Conservation (phyloP, 2,329 filamentous ascomycete genomes). For the Alternaria postmessia region DNA sequence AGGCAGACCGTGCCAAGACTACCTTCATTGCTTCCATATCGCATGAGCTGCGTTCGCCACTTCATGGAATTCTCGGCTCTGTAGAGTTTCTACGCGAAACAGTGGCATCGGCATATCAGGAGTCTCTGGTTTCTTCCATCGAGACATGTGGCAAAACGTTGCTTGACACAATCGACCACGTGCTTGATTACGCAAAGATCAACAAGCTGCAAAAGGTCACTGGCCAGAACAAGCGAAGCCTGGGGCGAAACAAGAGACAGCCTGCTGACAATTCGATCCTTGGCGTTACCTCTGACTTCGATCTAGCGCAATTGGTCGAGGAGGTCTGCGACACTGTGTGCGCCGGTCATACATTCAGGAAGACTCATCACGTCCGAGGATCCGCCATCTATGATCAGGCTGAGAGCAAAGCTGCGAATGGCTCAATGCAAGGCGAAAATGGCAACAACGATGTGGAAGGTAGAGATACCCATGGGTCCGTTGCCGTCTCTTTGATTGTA, state of each 20-base stretch:
- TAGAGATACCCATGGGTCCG: slow-evolving; percentile 30
- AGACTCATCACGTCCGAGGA: slow-evolving; percentile 32
- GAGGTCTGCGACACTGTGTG: slow-evolving; percentile 65
- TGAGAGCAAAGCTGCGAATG: slow-evolving; percentile 18
- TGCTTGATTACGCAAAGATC: slow-evolving; percentile 50
- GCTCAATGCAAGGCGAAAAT: slow-evolving; percentile 20
- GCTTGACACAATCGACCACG: slow-evolving; percentile 52
- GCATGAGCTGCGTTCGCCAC: slow-evolving; percentile 63
- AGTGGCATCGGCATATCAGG: slow-evolving; percentile 46
- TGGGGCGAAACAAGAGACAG: slow-evolving; percentile 32
- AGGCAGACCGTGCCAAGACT: slow-evolving; percentile 48
- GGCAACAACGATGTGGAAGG: slow-evolving; percentile 17
- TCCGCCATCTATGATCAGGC: slow-evolving; percentile 37
- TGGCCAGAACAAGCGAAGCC: slow-evolving; percentile 25
- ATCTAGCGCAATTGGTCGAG: slow-evolving; percentile 52
- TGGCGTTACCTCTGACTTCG: slow-evolving; percentile 42
- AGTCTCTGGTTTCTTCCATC: slow-evolving; percentile 50
- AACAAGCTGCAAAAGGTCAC: slow-evolving; percentile 42
- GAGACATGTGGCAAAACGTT: slow-evolving; percentile 50
- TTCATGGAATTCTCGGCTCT: slow-evolving; percentile 67
- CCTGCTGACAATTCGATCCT: slow-evolving; percentile 42
- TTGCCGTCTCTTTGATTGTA: slow-evolving; percentile 42
- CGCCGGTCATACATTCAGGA: slow-evolving; percentile 57
- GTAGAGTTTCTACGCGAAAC: slow-evolving; percentile 46
- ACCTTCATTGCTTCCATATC: slow-evolving; percentile 54